These are phyloP conservation scores for Aspergillus arachidicola DNA, from an alignment of 2,329 filamentous ascomycete species.

Conservation along the genomic window DNA sequence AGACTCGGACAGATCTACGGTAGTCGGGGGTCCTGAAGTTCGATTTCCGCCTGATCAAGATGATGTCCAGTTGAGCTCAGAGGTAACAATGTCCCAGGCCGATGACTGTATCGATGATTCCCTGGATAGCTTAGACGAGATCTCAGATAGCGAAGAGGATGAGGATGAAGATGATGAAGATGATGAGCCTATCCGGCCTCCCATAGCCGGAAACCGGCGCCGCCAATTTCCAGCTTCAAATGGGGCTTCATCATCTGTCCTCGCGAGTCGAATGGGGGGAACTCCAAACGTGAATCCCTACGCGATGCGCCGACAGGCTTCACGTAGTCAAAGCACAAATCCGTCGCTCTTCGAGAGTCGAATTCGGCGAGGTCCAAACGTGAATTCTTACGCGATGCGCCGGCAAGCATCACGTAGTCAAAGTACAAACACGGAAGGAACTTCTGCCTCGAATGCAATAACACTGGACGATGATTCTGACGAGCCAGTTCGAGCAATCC, in stretches of 20 bases:
- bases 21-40: conserved; percentile 29
- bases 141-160: conserved; percentile 18
- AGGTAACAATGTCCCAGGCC: conserved; percentile 16
- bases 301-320: background rate
- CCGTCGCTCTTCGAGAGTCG: too few relatives aligned
- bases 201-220: conserved; percentile 19
- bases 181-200: conserved; percentile 25
- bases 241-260: conserved; percentile 13
- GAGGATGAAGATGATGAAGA: conserved; percentile 20
- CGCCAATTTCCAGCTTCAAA: conserved; percentile 14
- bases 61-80: conserved; percentile 21
- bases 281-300: background rate
- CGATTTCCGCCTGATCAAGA: conserved; percentile 15
- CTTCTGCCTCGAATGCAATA: conserved; percentile 28
- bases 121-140: conserved; percentile 5
- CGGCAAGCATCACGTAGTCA: background rate
- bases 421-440: conserved; percentile 14
- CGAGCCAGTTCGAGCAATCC: conserved; percentile 28
- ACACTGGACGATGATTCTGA: conserved; percentile 34
- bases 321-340: background rate
- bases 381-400: background rate
- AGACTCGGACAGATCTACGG: conserved; percentile 37
- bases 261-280: background rate
- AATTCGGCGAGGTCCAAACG: background rate
- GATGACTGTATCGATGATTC: conserved; percentile 4